Base-by-base conservation (phyloP, 345 rosid species). In the Trapa bicornis region DNA sequence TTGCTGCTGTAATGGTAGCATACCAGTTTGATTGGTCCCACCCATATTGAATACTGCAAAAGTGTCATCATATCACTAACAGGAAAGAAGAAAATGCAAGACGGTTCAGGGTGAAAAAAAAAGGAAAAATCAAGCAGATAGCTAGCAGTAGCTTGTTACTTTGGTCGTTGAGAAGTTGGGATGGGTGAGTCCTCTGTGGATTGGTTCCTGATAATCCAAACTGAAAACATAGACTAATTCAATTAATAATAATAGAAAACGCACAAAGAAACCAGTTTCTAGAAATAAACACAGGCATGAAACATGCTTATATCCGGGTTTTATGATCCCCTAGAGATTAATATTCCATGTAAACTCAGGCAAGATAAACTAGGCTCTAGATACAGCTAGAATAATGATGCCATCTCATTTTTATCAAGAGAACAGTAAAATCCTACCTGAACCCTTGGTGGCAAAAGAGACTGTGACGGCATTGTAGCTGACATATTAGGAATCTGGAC, bases 41-140 rank as follows among this genome's bases (percentile, higher is more conserved):
- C 94, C 88, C 85, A 86, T 94, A 76, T 78, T 87, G 70, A 82
- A 94, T 88, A 88, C 99, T 93, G 83, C 74, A 82, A 69, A 72
- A 75, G 12, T 11, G 41, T 36, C 12, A 58, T 60, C 15, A 36
- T 22, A 22, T 6, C 13, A 41, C 17, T 68, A 71, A 58, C 67
- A 41, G 70, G 64, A 63, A 35, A 42, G 22, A 37, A 22, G 29
- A 22, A 22, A 32, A 9, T 58, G 38, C 63, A 58, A 10, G 16
- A 32, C 17, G 17, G 56, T 10, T 50, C 56, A 22, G 29, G 29
- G 29, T 50, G 15, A 5, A 16, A 50, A 16, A 29, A 3, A 50
- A 15, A 22, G 29, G 38, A 58, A 58, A 16, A 58, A 58, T 32
- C 15, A 16, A 35, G 63, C 37, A 58, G 37, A 33, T n/a, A 58